Conservation (phyloP, 768 basidiomycete genomes). For the Kwoniella europaea region DNA sequence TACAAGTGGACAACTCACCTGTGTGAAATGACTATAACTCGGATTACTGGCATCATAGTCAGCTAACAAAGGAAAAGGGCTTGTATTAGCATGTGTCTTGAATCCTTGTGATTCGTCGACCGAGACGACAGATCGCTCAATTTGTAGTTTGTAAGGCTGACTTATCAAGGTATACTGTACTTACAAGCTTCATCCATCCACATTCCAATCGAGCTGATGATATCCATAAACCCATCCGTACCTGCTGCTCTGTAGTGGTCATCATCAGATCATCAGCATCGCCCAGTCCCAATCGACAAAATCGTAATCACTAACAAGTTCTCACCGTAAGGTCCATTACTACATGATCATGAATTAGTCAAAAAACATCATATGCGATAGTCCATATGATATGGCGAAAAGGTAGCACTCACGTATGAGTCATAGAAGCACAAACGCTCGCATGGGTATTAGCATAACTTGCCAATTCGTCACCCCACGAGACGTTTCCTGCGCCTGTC, state of each 20-base stretch:
- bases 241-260: slow-evolving; percentile 24
- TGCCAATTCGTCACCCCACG: slow-evolving; percentile 69
- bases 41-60: slow-evolving; percentile 16
- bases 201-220: slow-evolving; percentile 26
- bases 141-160: background rate
- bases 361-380: background rate
- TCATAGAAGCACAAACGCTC: slow-evolving; percentile 66
- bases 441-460: slow-evolving; percentile 73
- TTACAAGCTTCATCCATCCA: slow-evolving; percentile 47
- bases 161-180: background rate
- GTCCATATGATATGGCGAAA: no score
- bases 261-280: no score
- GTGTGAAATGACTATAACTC: slow-evolving; percentile 22
- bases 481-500: slow-evolving; percentile 64
- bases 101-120: no score
- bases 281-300: no score
- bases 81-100: no score
- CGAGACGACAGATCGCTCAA: background rate
- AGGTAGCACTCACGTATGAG: slow-evolving; percentile 60
- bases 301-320: slow-evolving; percentile 34
- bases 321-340: slow-evolving; percentile 49
- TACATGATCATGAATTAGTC: background rate
- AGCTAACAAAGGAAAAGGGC: slow-evolving; percentile 3
- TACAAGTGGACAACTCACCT: background rate
- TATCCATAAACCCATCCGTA: slow-evolving; percentile 24